phyloP scores from a whole-genome alignment of 179 eudicot genomes.

The Amaranthus tricolor region DNA sequence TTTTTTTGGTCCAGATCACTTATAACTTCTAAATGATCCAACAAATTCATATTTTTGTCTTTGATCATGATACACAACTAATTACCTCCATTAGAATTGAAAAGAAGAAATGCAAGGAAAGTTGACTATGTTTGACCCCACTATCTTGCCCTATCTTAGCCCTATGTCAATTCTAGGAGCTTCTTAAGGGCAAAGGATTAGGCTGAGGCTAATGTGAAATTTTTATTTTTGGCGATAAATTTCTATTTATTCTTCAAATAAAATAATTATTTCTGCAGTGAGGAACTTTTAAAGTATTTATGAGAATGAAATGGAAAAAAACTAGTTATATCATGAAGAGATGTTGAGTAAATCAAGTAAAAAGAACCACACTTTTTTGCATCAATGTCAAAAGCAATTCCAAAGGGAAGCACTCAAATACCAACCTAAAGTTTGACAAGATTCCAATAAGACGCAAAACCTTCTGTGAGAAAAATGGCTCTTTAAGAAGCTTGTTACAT shows the following conservation, averaged over 20 bases:
- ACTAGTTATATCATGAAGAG: background rate
- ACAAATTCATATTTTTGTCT: background rate
- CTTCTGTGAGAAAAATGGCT: slow-evolving; percentile 84
- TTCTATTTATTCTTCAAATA: background rate
- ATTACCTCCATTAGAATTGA: background rate
- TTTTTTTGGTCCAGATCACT: background rate
- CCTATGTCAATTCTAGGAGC: background rate
- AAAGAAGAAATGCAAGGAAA: background rate
- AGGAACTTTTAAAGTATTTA: background rate
- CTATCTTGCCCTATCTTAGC: background rate
- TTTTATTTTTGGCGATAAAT: too few species aligned
- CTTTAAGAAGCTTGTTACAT: slow-evolving; percentile 44
- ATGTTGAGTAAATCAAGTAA: background rate
- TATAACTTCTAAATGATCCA: background rate
- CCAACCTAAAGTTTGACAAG: slow-evolving; percentile 78
- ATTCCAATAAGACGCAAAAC: slow-evolving; percentile 63
- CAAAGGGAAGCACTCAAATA: slow-evolving; percentile 19
- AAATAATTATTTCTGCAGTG: background rate
- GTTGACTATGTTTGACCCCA: background rate
- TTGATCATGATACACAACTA: background rate
- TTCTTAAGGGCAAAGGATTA: background rate
- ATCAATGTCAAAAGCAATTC: slow-evolving; percentile 5
- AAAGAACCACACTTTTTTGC: background rate
- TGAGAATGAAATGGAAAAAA: background rate
- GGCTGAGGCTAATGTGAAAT: background rate